Evolutionary conservation across 192 early-diverging fungal species (phyloP).

Genomic region (Entomortierella chlamydospora): DNA sequence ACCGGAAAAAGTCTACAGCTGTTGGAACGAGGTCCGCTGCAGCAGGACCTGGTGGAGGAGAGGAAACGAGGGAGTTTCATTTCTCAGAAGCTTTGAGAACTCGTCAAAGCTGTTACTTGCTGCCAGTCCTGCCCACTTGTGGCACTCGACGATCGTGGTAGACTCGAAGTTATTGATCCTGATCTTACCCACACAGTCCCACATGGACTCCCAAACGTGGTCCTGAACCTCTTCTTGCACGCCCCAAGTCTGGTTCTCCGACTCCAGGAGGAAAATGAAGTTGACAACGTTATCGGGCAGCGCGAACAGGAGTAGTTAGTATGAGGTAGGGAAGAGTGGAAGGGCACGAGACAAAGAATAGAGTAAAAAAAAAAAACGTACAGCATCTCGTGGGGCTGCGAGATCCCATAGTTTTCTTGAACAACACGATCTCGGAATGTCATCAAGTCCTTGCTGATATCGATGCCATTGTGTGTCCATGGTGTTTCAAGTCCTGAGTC

Average conservation of each 20-base stretch:
- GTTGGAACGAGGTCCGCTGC: constrained; percentile 33
- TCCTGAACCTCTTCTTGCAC: constrained; percentile 24
- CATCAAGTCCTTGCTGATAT: constrained; percentile 32
- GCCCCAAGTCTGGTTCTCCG: constrained; percentile 38
- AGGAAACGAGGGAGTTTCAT: constrained; percentile 28
- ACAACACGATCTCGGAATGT: constrained; percentile 24
- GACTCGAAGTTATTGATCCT: constrained; percentile 35
- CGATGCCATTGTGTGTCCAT: constrained; percentile 30
- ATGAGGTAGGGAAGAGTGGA: constrained; percentile 19
- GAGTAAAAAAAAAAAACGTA: constrained; percentile 30
- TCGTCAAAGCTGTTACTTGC: constrained; percentile 30
- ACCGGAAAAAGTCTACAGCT: constrained; percentile 31
- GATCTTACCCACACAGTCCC: constrained; percentile 38
- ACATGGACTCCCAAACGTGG: constrained; percentile 24
- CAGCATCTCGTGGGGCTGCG: constrained; percentile 34
- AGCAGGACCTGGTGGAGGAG: constrained; percentile 35
- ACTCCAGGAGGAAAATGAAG: constrained; percentile 33
- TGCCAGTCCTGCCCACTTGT: constrained; percentile 40
- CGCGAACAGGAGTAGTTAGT: constrained; percentile 29
- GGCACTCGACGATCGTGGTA: constrained; percentile 28
- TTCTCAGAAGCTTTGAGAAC: constrained; percentile 32
- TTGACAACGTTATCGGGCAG: constrained; percentile 22
- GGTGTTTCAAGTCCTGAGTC: constrained; percentile 29
- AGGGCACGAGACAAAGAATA: constrained; percentile 18
- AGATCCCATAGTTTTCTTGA: constrained; percentile 24